Base-by-base conservation (phyloP, 768 basidiomycete genomes). In the Boletus rubescentipes region DNA sequence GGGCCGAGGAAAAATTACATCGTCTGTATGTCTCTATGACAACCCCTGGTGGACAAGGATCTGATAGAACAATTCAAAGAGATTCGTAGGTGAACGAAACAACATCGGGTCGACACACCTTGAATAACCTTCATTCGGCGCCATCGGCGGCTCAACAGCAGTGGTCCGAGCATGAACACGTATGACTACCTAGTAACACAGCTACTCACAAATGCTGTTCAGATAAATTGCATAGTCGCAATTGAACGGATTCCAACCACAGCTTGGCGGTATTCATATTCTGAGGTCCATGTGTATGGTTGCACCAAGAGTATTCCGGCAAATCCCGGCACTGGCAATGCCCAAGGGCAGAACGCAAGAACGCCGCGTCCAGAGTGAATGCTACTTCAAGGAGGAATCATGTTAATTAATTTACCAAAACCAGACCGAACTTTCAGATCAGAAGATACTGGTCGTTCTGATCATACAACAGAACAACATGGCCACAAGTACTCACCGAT, bases 191-290 rank as follows among this genome's bases (percentile, higher is more conserved):
- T 21, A n/a, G 20, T 40, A n/a, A 42, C 29, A 58, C 58, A 48
- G 50, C 57, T 41, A 26, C 50, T 45, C 34, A 48, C 46, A 44
- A 16, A n/a, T 42, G 55, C 38, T 46, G 57, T 46, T 35, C 26
- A 58, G 54, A 36, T 18, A 3, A 37, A 18, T 14, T n/a, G 11
- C 14, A 4, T 21, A 20, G 6, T 12, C 8, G 37, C 9, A 30
- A 18, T 38, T 7, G 10, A 38, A 42, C 5, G 26, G 9, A 29
- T 23, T 35, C 15, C 11, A 30, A 34, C n/a, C 53, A 62, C 60
- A 58, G 60, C 60, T 37, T 61, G 47, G 55, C 46, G 10, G 39
- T 32, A 31, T 47, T 31, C 56, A 11, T 18, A 39, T 11, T 32
- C 20, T 14, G 12, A 15, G 15, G 15, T 23, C 34, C 16, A 26